These are phyloP conservation scores for Botrytis galanthina DNA, from an alignment of 2,329 filamentous ascomycete species.

Conservation along the genomic window DNA sequence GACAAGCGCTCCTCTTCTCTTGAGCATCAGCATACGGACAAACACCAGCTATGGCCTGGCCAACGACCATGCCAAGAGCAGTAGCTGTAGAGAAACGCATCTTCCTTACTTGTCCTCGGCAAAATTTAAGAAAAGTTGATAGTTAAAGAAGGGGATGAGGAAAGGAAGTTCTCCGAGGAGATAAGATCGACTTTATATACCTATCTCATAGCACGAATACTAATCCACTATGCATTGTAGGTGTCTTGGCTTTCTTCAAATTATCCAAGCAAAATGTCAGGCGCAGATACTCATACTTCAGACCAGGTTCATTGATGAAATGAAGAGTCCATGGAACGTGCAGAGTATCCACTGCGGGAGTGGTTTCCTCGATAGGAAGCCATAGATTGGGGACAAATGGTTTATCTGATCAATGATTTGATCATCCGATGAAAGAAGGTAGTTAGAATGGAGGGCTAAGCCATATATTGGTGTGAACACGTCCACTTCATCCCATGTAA, in stretches of 20 bases:
- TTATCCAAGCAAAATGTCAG: background rate
- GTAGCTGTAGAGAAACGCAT: slow-evolving; percentile 4
- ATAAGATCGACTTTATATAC: background rate
- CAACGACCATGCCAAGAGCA: background rate
- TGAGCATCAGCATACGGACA: slow-evolving; percentile 1
- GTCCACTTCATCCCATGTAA: background rate
- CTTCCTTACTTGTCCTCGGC: background rate
- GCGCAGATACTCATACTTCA: background rate
- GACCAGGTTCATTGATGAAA: background rate
- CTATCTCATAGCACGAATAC: background rate
- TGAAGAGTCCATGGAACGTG: background rate
- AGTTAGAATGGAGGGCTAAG: background rate
- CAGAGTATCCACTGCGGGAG: background rate
- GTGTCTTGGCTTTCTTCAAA: background rate
- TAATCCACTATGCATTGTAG: background rate
- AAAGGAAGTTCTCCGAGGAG: background rate
- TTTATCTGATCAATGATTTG: background rate
- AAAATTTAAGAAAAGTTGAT: background rate
- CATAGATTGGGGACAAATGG: background rate
- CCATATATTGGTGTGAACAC: background rate
- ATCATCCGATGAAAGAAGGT: background rate
- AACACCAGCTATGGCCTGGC: background rate
- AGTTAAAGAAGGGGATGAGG: background rate
- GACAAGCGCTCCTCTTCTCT: background rate
- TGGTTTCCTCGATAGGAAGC: background rate